phyloP scores from a whole-genome alignment of 2,329 filamentous ascomycete genomes.

The Penicillium sp. region DNA sequence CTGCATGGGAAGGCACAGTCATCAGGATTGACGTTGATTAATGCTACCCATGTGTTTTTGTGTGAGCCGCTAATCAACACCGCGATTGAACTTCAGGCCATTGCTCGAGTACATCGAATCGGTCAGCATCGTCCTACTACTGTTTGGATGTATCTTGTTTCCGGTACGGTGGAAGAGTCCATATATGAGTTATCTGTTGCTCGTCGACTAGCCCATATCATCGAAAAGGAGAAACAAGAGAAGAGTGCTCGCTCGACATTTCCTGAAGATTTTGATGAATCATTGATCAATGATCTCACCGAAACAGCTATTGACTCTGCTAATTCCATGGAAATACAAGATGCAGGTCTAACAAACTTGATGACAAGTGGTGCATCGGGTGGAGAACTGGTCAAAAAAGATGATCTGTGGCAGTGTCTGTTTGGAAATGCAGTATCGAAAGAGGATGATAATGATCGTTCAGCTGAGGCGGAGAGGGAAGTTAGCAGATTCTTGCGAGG shows the following conservation, averaged over 20 bases:
- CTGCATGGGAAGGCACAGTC: slow-evolving; percentile 87
- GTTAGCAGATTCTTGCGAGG: slow-evolving; percentile 54
- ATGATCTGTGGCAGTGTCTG: slow-evolving; percentile 85
- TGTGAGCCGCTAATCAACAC: slow-evolving; percentile 94
- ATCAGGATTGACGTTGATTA: slow-evolving; percentile 85
- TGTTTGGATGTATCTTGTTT: slow-evolving; percentile 93
- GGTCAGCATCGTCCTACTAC: slow-evolving; percentile 85
- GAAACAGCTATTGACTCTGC: slow-evolving; percentile 74
- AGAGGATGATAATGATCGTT: slow-evolving; percentile 10
- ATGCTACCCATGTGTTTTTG: slow-evolving; percentile 90
- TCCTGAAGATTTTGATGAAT: not conserved
- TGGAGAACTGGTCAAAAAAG: slow-evolving; percentile 75
- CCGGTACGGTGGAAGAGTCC: slow-evolving; percentile 85
- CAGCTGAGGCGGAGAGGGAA: slow-evolving; percentile 40
- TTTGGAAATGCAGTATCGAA: slow-evolving; percentile 61
- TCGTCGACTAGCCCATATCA: slow-evolving; percentile 76
- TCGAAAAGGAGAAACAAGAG: slow-evolving; percentile 41
- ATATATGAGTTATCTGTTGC: slow-evolving; percentile 85
- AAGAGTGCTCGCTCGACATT: slow-evolving; percentile 18
- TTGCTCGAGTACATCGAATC: slow-evolving; percentile 91
- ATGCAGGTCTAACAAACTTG: slow-evolving; percentile 67
- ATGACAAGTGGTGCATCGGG: slow-evolving; percentile 69
- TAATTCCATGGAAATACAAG: slow-evolving; percentile 80
- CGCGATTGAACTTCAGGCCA: slow-evolving; percentile 89
- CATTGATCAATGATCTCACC: slow-evolving; percentile 33